These are phyloP conservation scores for Puccinellia tenuiflora DNA, from an alignment of 176 grass and related monocot species.

Conservation along the genomic window DNA sequence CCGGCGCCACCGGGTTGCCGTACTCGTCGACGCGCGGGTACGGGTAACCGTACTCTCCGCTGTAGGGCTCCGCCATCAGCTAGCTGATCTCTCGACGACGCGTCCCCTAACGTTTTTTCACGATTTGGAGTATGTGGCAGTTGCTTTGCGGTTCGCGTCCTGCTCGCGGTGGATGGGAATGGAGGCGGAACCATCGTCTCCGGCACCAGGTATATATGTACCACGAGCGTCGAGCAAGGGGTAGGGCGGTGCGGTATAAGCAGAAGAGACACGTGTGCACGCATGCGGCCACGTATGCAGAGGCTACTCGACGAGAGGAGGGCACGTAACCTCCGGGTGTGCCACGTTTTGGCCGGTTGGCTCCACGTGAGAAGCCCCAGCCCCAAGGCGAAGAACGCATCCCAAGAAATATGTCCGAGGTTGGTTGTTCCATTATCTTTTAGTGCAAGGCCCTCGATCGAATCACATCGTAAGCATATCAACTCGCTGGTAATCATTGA, in stretches of 20 bases:
- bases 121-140: not conserved
- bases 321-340: not conserved
- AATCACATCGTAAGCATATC: not conserved
- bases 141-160: not conserved
- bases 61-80: constrained; percentile 29
- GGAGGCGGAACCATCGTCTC: not conserved
- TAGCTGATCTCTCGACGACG: not conserved
- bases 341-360: constrained; percentile 18
- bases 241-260: not conserved
- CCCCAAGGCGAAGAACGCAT: not conserved
- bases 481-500: not conserved
- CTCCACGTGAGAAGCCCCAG: not conserved
- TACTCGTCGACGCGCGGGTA: constrained; percentile 62
- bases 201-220: constrained; percentile 18
- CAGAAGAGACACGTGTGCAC: not conserved
- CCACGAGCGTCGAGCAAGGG: not conserved
- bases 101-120: too few species aligned
- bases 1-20: constrained; percentile 54
- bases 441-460: not conserved
- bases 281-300: not conserved
- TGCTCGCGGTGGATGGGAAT: not conserved
- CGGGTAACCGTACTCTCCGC: constrained; percentile 38
- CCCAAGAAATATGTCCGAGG: not conserved
- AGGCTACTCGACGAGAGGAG: not conserved
- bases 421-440: not conserved